These are phyloP conservation scores for Silene noctiflora DNA, from an alignment of 179 eudicot species.

Conservation along the genomic window DNA sequence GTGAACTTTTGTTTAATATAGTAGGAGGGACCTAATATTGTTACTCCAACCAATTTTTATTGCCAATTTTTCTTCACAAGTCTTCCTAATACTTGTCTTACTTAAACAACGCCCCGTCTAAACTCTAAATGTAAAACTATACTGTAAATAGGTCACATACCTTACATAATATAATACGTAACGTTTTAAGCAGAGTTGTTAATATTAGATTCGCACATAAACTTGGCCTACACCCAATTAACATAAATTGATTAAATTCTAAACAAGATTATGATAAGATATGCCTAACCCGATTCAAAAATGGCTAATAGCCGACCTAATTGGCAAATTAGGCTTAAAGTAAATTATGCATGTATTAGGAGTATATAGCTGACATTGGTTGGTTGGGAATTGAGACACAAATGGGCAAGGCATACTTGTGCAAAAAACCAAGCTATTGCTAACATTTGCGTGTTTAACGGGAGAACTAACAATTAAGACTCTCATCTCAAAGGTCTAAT, in stretches of 20 bases:
- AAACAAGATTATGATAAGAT: too few relatives aligned
- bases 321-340: background rate
- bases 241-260: too few relatives aligned
- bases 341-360: too few relatives aligned
- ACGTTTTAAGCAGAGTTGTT: too few relatives aligned
- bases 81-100: background rate
- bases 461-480: background rate
- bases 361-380: background rate
- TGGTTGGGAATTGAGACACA: background rate
- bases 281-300: too few relatives aligned
- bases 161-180: background rate
- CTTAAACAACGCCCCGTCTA: background rate
- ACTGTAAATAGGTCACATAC: background rate
- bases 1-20: background rate
- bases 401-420: background rate
- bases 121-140: background rate
- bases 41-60: background rate
- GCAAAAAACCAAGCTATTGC: background rate
- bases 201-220: too few relatives aligned
- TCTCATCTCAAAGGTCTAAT: background rate
- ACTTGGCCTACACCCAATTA: too few relatives aligned
- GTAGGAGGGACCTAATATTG: background rate
- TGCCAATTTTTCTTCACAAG: too few relatives aligned
- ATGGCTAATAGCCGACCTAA: background rate
- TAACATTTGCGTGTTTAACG: conserved; percentile 22